phyloP scores from a whole-genome alignment of 1,139 yeast species.

The Suhomyces wounanorum region DNA sequence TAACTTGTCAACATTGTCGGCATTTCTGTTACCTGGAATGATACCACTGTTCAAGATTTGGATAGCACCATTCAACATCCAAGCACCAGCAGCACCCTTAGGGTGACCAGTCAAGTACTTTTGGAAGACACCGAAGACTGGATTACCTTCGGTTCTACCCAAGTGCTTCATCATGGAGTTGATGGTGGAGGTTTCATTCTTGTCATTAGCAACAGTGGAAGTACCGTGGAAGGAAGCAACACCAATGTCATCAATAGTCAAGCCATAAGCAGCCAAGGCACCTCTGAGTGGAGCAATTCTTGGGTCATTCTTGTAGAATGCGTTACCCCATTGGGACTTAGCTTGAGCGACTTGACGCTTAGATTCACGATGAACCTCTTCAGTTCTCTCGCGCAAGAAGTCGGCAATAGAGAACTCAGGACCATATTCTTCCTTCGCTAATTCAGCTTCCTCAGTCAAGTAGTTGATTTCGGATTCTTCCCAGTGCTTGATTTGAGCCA shows the following conservation, averaged over 20 bases:
- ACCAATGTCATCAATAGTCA: conserved; percentile 91
- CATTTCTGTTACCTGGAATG: conserved; percentile 98
- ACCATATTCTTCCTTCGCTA: conserved; percentile 70
- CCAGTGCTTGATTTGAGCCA: conserved; percentile 79
- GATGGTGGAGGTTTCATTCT: conserved; percentile 92
- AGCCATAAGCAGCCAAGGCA: conserved; percentile 88
- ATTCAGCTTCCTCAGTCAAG: conserved; percentile 49
- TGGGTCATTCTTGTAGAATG: conserved; percentile 87
- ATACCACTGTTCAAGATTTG: conserved; percentile 91
- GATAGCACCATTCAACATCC: conserved; percentile 99
- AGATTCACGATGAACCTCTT: conserved; percentile 85
- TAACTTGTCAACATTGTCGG: conserved; percentile 87
- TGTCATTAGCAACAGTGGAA: conserved; percentile 95
- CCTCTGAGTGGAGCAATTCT: conserved; percentile 97
- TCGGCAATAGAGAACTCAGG: conserved; percentile 50
- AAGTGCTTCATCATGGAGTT: conserved; percentile 91
- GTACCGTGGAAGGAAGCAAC: conserved; percentile 99
- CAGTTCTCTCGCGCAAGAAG: conserved; percentile 80
- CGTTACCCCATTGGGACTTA: conserved; percentile 93
- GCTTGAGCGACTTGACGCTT: conserved; percentile 85
- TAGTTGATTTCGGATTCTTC: conserved; percentile 73
- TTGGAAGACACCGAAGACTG: conserved; percentile 97
- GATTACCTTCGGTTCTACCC: conserved; percentile 97
- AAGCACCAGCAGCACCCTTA: conserved; percentile 99
- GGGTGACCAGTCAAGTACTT: conserved; percentile 99